A percentile compares a stretch with the other conserved stretches of the same genome.
These are phyloP conservation scores for Nakazawaea peltata DNA, from an alignment of 805 yeast genomes.

Conservation along the genomic window DNA sequence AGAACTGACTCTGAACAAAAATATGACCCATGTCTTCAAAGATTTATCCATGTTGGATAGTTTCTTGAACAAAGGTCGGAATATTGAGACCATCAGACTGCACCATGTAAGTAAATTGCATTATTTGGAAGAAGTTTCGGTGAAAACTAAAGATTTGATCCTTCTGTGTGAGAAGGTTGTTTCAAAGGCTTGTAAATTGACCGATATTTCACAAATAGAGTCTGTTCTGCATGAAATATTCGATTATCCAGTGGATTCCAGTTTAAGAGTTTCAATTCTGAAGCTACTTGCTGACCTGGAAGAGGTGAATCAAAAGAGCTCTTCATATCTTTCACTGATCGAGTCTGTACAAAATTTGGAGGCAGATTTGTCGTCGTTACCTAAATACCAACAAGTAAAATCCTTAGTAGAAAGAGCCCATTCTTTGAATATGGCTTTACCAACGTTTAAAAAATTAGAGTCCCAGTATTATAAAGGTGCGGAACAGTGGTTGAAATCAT, in stretches of 20 bases:
- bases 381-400: slow-evolving; percentile 5
- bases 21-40: slow-evolving; percentile 3
- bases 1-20: slow-evolving; percentile 17
- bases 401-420: slow-evolving; percentile 2
- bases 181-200: no score
- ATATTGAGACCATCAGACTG: slow-evolving; percentile 9
- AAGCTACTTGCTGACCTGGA: slow-evolving; percentile 8
- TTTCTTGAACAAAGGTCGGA: slow-evolving; percentile 18
- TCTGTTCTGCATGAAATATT: not conserved
- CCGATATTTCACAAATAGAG: not conserved
- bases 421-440: not conserved
- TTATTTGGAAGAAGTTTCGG: slow-evolving; percentile 11
- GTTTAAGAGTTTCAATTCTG: slow-evolving; percentile 1
- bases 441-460: slow-evolving; percentile 3
- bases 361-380: not conserved
- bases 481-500: slow-evolving; percentile 29
- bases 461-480: slow-evolving; percentile 14
- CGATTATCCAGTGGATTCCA: slow-evolving; percentile 8
- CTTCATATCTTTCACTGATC: slow-evolving; percentile 15
- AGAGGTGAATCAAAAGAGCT: slow-evolving; percentile 13
- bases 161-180: not conserved
- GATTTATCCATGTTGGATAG: not conserved
- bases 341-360: slow-evolving; percentile 14
- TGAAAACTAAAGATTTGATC: slow-evolving; percentile 13
- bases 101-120: slow-evolving; percentile 12